phyloP scores from a whole-genome alignment of 371 early-diverging fungal genomes.

The Mortierella sp. region DNA sequence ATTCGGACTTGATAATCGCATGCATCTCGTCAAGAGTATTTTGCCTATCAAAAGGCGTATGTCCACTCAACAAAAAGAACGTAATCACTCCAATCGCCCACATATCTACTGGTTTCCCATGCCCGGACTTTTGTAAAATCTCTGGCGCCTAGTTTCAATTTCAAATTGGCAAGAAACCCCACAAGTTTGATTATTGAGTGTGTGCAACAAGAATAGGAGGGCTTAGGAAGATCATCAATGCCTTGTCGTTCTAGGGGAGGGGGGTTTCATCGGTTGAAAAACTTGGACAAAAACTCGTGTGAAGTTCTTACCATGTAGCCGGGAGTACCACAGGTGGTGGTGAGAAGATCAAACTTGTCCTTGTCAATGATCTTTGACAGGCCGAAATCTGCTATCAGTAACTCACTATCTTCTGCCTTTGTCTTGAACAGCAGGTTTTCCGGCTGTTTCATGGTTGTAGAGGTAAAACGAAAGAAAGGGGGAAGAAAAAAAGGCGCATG shows the following conservation, averaged over 20 bases:
- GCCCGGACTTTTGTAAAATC: constrained; percentile 76
- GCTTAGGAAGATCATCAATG: background rate
- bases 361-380: constrained; percentile 84
- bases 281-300: too few species aligned
- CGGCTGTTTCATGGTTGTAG: constrained; percentile 64
- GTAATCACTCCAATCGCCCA: constrained; percentile 96
- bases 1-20: constrained; percentile 80
- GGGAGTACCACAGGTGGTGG: constrained; percentile 88
- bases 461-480: background rate
- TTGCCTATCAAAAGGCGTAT: constrained; percentile 90
- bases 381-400: constrained; percentile 91
- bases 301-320: constrained; percentile 77
- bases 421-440: constrained; percentile 88
- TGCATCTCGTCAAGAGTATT: constrained; percentile 71
- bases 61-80: constrained; percentile 89
- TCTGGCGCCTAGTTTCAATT: constrained; percentile 76
- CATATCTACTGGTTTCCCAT: constrained; percentile 82
- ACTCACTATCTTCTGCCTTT: constrained; percentile 73
- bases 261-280: too few species aligned
- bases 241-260: too few species aligned
- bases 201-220: background rate
- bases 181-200: background rate
- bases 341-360: constrained; percentile 79
- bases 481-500: background rate
- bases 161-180: background rate